Conservation (phyloP, 2,329 filamentous ascomycete genomes). For the Fusarium irregulare region DNA sequence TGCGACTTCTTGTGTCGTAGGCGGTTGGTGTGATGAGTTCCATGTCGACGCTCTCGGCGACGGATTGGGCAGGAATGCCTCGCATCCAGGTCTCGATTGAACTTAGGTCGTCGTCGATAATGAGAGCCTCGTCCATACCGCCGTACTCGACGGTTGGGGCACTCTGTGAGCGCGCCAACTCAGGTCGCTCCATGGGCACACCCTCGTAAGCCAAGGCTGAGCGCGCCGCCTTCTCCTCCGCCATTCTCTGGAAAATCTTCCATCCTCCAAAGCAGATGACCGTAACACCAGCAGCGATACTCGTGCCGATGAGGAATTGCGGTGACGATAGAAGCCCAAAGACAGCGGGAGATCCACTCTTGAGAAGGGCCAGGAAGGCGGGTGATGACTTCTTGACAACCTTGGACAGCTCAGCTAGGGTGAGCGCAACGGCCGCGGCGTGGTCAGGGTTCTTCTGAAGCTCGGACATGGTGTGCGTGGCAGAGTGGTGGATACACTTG, state of each 20-base stretch:
- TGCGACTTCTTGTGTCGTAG: conserved; percentile 54
- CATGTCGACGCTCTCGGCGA: conserved; percentile 61
- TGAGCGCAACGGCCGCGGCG: conserved; percentile 92
- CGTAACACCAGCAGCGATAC: conserved; percentile 90
- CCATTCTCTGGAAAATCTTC: conserved; percentile 94
- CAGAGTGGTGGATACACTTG: conserved; percentile 87
- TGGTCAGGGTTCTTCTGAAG: conserved; percentile 80
- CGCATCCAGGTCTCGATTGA: conserved; percentile 69
- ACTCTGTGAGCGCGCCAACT: conserved; percentile 45
- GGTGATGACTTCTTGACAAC: conserved; percentile 87
- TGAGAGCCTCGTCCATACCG: conserved; percentile 65
- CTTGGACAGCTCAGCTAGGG: conserved; percentile 89
- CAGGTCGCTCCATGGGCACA: conserved; percentile 42
- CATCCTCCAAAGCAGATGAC: conserved; percentile 95
- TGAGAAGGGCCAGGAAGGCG: conserved; percentile 78
- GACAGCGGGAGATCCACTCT: conserved; percentile 84
- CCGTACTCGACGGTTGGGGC: conserved; percentile 46
- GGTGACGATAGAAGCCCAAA: conserved; percentile 89
- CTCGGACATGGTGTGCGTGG: conserved; percentile 82
- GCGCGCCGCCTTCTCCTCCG: conserved; percentile 53
- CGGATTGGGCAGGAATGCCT: conserved; percentile 62
- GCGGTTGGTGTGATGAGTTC: conserved; percentile 70
- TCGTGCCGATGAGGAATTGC: conserved; percentile 93
- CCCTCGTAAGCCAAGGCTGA: conserved; percentile 48
- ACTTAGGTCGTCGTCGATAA: conserved; percentile 68